Evolutionary conservation across 1,284 basidiomycete genomes (phyloP).

Genomic region (Volvariella volvacea): DNA sequence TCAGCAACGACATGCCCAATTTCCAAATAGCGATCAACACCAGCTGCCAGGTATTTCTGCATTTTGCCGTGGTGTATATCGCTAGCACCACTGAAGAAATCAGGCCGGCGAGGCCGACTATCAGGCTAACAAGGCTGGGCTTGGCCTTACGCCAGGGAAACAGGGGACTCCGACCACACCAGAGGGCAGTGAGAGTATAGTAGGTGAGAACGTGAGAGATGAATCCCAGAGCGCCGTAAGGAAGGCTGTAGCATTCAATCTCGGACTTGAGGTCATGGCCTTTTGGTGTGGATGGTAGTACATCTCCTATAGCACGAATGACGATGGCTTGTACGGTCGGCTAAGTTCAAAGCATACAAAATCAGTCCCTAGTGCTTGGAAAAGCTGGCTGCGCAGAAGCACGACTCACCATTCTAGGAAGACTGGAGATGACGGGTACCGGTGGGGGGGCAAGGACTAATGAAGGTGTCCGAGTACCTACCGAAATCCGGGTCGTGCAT

Average conservation of each 20-base stretch:
- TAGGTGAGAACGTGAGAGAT: neutral
- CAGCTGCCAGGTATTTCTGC: slow-evolving; percentile 4
- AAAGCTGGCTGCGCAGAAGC: too few species aligned
- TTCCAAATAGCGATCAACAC: slow-evolving; percentile 5
- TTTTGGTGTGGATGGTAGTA: neutral
- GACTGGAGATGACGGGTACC: too few species aligned
- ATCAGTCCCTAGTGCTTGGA: too few species aligned
- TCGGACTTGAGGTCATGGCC: neutral
- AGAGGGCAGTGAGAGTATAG: neutral
- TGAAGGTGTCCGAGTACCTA: too few species aligned
- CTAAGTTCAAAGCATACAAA: too few species aligned
- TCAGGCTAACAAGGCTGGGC: neutral
- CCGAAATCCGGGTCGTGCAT: too few species aligned
- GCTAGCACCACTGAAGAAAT: neutral
- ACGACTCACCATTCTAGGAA: too few species aligned
- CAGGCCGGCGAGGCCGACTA: neutral
- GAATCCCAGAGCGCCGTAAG: neutral
- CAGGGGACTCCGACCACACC: neutral
- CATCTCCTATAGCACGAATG: too few species aligned
- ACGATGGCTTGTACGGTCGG: too few species aligned
- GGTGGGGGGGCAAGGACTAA: too few species aligned
- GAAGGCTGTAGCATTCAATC: neutral
- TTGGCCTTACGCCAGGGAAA: neutral
- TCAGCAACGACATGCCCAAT: slow-evolving; percentile 5
- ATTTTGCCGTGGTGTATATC: slow-evolving; percentile 1